phyloP scores from a whole-genome alignment of 345 rosid species.

The Hirschfeldia incana region DNA sequence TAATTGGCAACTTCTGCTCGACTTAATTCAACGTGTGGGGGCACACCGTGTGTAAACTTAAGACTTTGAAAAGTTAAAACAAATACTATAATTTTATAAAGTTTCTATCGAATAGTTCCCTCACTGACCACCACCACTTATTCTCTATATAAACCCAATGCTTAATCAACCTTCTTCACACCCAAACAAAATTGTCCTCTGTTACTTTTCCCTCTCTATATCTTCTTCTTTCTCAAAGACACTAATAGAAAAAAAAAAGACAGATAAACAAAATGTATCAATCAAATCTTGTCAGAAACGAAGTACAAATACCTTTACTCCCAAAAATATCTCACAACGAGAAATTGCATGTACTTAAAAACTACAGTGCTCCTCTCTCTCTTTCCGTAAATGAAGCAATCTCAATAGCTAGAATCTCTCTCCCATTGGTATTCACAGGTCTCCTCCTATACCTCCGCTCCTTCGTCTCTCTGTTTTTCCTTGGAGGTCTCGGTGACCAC shows the following conservation, averaged over 20 bases:
- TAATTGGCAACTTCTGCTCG: slow-evolving; percentile 12
- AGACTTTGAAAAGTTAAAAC: slow-evolving; percentile 34
- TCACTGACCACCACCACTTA: slow-evolving; percentile 4
- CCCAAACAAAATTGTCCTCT: background rate
- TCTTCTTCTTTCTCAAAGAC: slow-evolving; percentile 5
- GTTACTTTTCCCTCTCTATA: background rate
- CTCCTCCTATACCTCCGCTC: slow-evolving; percentile 81
- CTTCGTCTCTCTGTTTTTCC: slow-evolving; percentile 79
- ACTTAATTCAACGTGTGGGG: slow-evolving; percentile 21
- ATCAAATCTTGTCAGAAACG: slow-evolving; percentile 28
- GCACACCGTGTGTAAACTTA: slow-evolving; percentile 19
- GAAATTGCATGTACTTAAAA: background rate
- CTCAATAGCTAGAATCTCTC: slow-evolving; percentile 55
- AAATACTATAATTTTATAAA: background rate
- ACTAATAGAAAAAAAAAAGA: slow-evolving; percentile 12
- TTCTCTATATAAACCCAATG: slow-evolving; percentile 33
- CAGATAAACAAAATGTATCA: slow-evolving; percentile 23
- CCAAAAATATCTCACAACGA: background rate
- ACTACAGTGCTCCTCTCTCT: slow-evolving; percentile 26
- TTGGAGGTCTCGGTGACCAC: slow-evolving; percentile 68
- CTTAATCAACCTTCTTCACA: slow-evolving; percentile 30
- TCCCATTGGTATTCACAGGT: slow-evolving; percentile 75
- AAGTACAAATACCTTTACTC: slow-evolving; percentile 14
- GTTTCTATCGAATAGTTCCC: background rate
- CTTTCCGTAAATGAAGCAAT: slow-evolving; percentile 49